Conservation (phyloP, 139 green algal genomes). For the Tetraselmis striata region DNA sequence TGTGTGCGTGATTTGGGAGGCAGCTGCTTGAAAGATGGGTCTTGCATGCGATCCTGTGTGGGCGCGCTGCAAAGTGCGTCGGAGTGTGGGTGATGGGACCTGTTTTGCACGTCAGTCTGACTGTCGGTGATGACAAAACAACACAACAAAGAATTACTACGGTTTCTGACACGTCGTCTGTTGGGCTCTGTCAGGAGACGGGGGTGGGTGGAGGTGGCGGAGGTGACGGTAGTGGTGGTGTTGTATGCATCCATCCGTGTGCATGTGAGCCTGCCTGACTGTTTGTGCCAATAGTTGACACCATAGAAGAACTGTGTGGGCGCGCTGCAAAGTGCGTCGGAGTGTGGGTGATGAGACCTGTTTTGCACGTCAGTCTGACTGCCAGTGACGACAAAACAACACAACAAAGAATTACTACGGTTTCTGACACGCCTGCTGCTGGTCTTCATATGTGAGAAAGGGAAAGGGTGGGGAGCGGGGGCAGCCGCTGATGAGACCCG, state of each 20-base stretch:
- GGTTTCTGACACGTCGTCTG: not conserved
- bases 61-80: not conserved
- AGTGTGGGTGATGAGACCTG: not conserved
- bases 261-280: no score
- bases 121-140: not conserved
- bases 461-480: no score
- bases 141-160: constrained; percentile 1
- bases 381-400: not conserved
- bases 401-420: not conserved
- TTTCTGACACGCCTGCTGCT: not conserved
- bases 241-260: no score
- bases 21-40: not conserved
- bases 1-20: no score
- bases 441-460: no score
- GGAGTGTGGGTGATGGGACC: not conserved
- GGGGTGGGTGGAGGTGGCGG: no score
- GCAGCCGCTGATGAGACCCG: no score
- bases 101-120: not conserved
- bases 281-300: no score
- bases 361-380: not conserved
- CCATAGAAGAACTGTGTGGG: no score
- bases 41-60: not conserved
- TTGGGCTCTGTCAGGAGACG: no score
- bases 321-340: no score
- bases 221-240: no score